Conservation (phyloP, 305 asterid species). For the Fraxinus nigra region DNA sequence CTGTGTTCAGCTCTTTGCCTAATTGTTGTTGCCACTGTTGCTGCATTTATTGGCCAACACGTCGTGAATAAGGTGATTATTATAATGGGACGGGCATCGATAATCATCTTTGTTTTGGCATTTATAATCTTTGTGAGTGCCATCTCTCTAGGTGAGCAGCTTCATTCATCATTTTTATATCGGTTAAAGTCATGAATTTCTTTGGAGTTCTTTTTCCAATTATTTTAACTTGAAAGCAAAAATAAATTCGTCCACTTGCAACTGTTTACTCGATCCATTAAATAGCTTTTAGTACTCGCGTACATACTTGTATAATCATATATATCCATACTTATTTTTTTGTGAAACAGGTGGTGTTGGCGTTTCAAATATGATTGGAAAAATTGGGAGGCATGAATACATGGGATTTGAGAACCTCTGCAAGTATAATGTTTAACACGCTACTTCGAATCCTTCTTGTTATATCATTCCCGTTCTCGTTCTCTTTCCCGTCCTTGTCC, state of each 20-base stretch:
- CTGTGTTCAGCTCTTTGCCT: slow-evolving; percentile 64
- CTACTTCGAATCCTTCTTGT: not conserved
- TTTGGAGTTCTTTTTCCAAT: too few species aligned
- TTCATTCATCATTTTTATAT: not conserved
- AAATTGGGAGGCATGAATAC: slow-evolving; percentile 65
- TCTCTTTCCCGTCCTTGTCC: not conserved
- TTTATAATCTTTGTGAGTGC: slow-evolving; percentile 86
- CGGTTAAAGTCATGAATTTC: not conserved
- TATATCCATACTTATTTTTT: not conserved
- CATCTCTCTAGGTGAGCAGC: slow-evolving; percentile 56
- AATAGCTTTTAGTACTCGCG: not conserved
- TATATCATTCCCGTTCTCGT: not conserved
- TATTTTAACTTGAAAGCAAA: not conserved
- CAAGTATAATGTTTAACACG: slow-evolving; percentile 52
- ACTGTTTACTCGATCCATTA: not conserved
- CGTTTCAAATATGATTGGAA: slow-evolving; percentile 74
- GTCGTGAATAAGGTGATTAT: slow-evolving; percentile 58
- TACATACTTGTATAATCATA: not conserved
- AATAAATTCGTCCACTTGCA: not conserved
- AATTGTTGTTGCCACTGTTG: slow-evolving; percentile 59
- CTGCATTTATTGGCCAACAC: slow-evolving; percentile 83
- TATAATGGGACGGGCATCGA: slow-evolving; percentile 74
- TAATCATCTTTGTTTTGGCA: slow-evolving; percentile 78
- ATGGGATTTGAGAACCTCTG: slow-evolving; percentile 94
- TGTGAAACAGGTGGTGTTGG: slow-evolving; percentile 81